Conservation (phyloP, 1,284 basidiomycete genomes). For the Austroboletus rostrupii region DNA sequence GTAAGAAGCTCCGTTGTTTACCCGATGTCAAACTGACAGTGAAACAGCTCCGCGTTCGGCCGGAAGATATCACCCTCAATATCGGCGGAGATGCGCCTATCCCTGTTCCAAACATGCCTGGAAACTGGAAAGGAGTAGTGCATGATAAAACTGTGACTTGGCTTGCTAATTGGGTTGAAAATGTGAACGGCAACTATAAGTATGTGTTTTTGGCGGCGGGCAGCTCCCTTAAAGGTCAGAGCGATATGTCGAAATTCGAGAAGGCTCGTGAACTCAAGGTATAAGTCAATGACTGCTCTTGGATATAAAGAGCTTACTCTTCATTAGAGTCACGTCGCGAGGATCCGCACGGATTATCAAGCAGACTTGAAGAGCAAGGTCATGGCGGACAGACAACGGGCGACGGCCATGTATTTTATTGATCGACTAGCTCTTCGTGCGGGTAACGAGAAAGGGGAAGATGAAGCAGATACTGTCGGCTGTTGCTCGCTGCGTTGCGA, state of each 20-base stretch:
- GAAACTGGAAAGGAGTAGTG: conserved; percentile 81
- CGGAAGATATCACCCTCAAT: conserved; percentile 94
- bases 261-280: conserved; percentile 94
- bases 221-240: conserved; percentile 93
- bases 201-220: conserved; percentile 95
- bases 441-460: conserved; percentile 97
- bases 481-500: conserved; percentile 95
- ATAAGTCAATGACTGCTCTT: not conserved
- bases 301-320: conserved; percentile 7
- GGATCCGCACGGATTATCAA: conserved; percentile 84
- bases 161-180: conserved; percentile 97
- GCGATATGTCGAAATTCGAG: conserved; percentile 94
- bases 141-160: conserved; percentile 96
- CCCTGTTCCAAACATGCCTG: conserved; percentile 84
- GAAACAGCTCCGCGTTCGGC: conserved; percentile 73
- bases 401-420: conserved; percentile 97
- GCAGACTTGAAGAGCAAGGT: conserved; percentile 83
- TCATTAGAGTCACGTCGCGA: conserved; percentile 79
- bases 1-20: conserved; percentile 39
- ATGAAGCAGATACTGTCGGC: conserved; percentile 96
- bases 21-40: conserved; percentile 6
- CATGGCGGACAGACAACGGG: conserved; percentile 90
- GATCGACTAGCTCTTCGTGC: conserved; percentile 93
- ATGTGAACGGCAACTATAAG: conserved; percentile 88
- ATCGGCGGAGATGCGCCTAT: conserved; percentile 73